A percentile compares a stretch with the other conserved stretches of the same genome.
Evolutionary conservation across 108 stramenopile genomes (phyloP).

Genomic region (Phaeodactylum tricornutum): DNA sequence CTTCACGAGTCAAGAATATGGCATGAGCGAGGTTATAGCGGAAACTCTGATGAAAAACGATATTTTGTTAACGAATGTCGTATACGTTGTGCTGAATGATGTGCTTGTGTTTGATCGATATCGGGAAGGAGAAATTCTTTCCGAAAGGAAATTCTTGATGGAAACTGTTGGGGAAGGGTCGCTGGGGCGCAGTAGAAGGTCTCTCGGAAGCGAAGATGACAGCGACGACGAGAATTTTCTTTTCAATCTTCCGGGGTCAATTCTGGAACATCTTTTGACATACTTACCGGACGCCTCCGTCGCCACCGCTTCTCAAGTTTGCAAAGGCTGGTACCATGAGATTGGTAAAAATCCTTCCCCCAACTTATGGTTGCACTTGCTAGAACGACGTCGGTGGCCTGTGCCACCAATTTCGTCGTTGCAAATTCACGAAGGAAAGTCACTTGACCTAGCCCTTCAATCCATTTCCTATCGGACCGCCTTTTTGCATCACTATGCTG

Average conservation of each 20-base stretch:
- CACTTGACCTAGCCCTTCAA: neutral
- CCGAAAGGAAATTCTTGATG: slow-evolving; percentile 1
- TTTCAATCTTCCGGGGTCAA: slow-evolving; percentile 19
- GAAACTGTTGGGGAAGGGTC: neutral
- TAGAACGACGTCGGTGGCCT: slow-evolving; percentile 38
- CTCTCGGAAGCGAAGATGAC: neutral
- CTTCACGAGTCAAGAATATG: neutral
- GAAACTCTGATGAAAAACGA: slow-evolving; percentile 11
- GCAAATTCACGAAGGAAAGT: neutral
- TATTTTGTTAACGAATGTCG: slow-evolving; percentile 21
- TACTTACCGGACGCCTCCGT: slow-evolving; percentile 30
- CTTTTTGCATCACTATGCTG: slow-evolving; percentile 30
- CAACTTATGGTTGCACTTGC: slow-evolving; percentile 28
- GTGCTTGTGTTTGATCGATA: slow-evolving; percentile 41
- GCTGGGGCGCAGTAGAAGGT: slow-evolving; percentile 2
- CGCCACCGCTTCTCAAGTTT: slow-evolving; percentile 26
- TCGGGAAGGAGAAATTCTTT: slow-evolving; percentile 23
- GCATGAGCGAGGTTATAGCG: slow-evolving; percentile 1
- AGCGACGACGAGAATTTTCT: neutral
- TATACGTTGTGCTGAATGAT: slow-evolving; percentile 27
- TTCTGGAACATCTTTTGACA: slow-evolving; percentile 35
- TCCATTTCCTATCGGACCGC: slow-evolving; percentile 5
- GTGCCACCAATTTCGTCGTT: neutral
- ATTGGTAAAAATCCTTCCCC: slow-evolving; percentile 35
- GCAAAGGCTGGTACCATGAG: slow-evolving; percentile 34